Percentiles rank a stretch among this genome's conserved stretches.
Conservation (phyloP, 768 basidiomycete genomes). For the Tubosaeta sp. region DNA sequence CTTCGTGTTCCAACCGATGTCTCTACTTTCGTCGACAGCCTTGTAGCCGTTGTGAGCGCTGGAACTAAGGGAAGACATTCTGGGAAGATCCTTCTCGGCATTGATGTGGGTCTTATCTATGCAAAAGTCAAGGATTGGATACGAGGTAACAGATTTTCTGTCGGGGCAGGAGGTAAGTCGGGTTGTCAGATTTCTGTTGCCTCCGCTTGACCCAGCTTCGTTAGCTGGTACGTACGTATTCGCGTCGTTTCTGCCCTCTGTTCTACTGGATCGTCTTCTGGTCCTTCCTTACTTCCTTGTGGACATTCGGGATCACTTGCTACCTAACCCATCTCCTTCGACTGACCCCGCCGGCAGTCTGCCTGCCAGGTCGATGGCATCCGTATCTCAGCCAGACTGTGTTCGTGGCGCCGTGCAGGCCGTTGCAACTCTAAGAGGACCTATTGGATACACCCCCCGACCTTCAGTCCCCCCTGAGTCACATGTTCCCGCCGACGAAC, state of each 20-base stretch:
- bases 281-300: conserved; percentile 64
- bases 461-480: conserved; percentile 11
- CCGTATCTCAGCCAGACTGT: conserved; percentile 12
- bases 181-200: background rate
- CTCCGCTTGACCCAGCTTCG: conserved; percentile 6
- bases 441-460: conserved; percentile 1
- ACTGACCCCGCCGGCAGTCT: conserved; percentile 31
- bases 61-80: conserved; percentile 41
- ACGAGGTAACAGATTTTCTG: conserved; percentile 61
- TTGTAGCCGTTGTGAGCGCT: conserved; percentile 57
- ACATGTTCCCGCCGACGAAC: conserved; percentile 12
- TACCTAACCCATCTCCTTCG: conserved; percentile 45
- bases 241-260: conserved; percentile 65
- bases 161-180: conserved; percentile 75
- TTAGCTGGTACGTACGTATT: conserved; percentile 67
- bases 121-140: conserved; percentile 50
- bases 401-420: conserved; percentile 1
- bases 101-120: conserved; percentile 39
- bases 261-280: conserved; percentile 61
- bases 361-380: conserved; percentile 11
- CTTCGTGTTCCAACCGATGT: conserved; percentile 54
- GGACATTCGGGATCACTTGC: conserved; percentile 55
- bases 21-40: conserved; percentile 51
- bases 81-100: conserved; percentile 38
- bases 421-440: conserved; percentile 1